Evolutionary conservation across 768 basidiomycete species (phyloP), one percentile per base, ranked within the genome.

Genomic region (Mycena floridula): DNA sequence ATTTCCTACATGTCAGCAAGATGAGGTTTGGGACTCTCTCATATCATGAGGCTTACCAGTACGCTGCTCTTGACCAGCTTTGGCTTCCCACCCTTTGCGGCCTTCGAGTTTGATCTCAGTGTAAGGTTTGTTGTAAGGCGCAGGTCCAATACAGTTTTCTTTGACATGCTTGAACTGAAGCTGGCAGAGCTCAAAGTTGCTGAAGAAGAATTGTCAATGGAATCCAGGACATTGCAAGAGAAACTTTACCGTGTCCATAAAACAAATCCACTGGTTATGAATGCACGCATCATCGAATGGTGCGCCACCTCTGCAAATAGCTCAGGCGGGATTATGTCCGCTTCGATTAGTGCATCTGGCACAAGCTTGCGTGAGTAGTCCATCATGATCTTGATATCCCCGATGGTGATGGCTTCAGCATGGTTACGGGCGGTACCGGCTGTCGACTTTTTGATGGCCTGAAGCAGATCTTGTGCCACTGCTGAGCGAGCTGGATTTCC

Each of bases 201-300:
- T 68, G 25, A 20, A 25, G 25, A 41, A 11, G 5, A 25, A 45
- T 25, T 21, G 13, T 32, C 45, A 40, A 32, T 35, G 12, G 15
- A 18, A 42, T 16, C 16, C 16, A 5, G 15, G 24, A 22, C 15
- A 20, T 18, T 23, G 7, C 18, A 16, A 40, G 28, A 21, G 24
- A 15, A 21, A 12, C n/a, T 54, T 37, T 30, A 64, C 65, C 63
- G 42, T 22, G 58, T 61, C 62, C 62, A 66, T 11, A 65, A 22
- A 3, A 52, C 59, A 41, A 54, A 66, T 12, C 54, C 61, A 1
- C 55, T 46, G 3, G 55, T 37, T 9, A 52, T 28, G 45, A 64
- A 68, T 4, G 59, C 62, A 5, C 55, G 54, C 48, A 62, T 56
- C 26, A 62, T 47, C 2, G 25, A 50, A 54, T 68, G 67, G 3